A percentile compares a stretch with the other conserved stretches of the same genome.
Evolutionary conservation across 805 yeast genomes (phyloP).

Genomic region (Ogataea neopini): DNA sequence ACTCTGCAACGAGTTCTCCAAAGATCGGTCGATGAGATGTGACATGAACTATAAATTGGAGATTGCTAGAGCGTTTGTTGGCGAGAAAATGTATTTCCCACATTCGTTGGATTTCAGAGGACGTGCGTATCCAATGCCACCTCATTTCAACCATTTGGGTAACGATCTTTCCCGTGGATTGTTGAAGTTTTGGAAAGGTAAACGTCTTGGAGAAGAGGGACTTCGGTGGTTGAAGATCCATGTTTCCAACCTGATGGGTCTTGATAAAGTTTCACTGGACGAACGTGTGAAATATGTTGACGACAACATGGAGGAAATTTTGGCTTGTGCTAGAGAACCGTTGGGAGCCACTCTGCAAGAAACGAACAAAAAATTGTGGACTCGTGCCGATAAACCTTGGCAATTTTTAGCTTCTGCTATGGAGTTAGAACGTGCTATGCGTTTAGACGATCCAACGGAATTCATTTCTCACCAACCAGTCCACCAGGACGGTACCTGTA

Average conservation of each 20-base stretch:
- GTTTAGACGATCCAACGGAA: constrained; percentile 62
- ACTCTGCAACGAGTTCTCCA: constrained; percentile 58
- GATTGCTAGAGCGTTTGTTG: constrained; percentile 89
- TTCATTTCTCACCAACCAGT: constrained; percentile 73
- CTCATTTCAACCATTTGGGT: constrained; percentile 80
- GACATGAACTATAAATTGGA: constrained; percentile 92
- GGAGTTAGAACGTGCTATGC: constrained; percentile 63
- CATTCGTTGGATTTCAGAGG: constrained; percentile 84
- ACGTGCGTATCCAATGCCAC: constrained; percentile 79
- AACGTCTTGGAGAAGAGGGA: constrained; percentile 62
- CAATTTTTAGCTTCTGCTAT: constrained; percentile 71
- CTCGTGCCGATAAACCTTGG: constrained; percentile 79
- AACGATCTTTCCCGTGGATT: constrained; percentile 75
- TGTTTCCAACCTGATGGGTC: constrained; percentile 70
- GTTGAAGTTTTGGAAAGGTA: constrained; percentile 76
- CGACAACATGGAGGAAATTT: constrained; percentile 53
- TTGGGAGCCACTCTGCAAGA: constrained; percentile 36
- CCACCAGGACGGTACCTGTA: constrained; percentile 87
- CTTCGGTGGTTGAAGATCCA: constrained; percentile 76
- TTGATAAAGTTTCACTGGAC: constrained; percentile 67
- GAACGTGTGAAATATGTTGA: constrained; percentile 65
- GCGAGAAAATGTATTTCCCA: constrained; percentile 77
- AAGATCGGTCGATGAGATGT: constrained; percentile 84
- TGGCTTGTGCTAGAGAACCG: constrained; percentile 66
- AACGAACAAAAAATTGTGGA: constrained; percentile 59